Percentiles rank a stretch among this genome's conserved stretches.
phyloP scores from a whole-genome alignment of 805 yeast species.

The Suhomyces kilbournensis region DNA sequence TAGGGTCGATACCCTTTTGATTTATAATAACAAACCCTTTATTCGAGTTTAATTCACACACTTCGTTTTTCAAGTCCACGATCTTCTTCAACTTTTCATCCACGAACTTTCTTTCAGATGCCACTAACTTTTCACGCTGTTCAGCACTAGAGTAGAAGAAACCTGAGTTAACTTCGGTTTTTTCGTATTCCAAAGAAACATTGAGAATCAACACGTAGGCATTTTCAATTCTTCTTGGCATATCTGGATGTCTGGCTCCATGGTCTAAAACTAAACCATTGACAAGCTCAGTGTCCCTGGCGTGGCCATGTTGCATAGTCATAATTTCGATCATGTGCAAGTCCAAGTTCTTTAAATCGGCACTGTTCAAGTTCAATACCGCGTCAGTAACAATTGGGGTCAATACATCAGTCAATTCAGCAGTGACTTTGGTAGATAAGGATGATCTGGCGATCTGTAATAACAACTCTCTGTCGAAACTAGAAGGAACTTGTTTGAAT shows the following conservation, averaged over 20 bases:
- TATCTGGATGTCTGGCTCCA: constrained; percentile 98
- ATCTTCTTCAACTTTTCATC: constrained; percentile 90
- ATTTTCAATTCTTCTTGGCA: constrained; percentile 86
- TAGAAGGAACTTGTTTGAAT: constrained; percentile 53
- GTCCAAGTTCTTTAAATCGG: constrained; percentile 55
- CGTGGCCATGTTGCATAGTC: constrained; percentile 94
- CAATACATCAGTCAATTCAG: constrained; percentile 72
- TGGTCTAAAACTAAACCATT: constrained; percentile 94
- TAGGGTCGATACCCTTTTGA: constrained; percentile 98
- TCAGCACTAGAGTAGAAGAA: constrained; percentile 93
- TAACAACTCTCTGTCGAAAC: constrained; percentile 80
- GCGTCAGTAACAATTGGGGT: constrained; percentile 97
- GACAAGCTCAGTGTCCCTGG: constrained; percentile 77
- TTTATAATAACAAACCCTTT: constrained; percentile 90
- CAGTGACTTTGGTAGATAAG: constrained; percentile 78
- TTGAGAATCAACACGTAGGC: constrained; percentile 85
- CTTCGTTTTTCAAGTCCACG: constrained; percentile 88
- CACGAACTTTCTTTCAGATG: constrained; percentile 89
- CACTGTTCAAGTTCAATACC: constrained; percentile 69
- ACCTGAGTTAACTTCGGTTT: constrained; percentile 95
- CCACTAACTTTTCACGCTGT: constrained; percentile 92
- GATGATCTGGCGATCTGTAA: constrained; percentile 91
- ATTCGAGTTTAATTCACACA: constrained; percentile 70
- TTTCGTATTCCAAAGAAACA: constrained; percentile 94
- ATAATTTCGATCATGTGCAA: constrained; percentile 97